Conservation (phyloP, 116 monocot genomes). For the Cymodocea nodosa region DNA sequence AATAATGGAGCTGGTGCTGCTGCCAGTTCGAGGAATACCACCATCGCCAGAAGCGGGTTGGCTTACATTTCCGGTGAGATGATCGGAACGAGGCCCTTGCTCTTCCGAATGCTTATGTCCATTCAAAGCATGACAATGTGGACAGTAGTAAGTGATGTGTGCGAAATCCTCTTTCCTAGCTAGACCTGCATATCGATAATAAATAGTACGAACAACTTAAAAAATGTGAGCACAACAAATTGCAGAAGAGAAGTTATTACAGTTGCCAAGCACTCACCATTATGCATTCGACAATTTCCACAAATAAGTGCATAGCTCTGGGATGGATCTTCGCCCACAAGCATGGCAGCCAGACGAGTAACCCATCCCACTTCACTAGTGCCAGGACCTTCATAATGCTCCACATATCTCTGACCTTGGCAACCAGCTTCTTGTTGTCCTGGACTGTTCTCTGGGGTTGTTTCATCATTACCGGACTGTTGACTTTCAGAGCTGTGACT, state of each 20-base stretch:
- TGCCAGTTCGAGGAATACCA: slow-evolving; percentile 4
- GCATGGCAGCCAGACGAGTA: slow-evolving; percentile 59
- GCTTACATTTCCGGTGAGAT: slow-evolving; percentile 16
- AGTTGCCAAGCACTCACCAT: slow-evolving; percentile 14
- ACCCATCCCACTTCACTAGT: slow-evolving; percentile 57
- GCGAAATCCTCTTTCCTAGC: slow-evolving; percentile 89
- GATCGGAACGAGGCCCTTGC: slow-evolving; percentile 5
- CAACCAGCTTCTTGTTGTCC: slow-evolving; percentile 20
- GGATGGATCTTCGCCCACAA: slow-evolving; percentile 85
- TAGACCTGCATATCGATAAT: slow-evolving; percentile 39
- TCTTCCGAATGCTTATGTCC: slow-evolving; percentile 40
- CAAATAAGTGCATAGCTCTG: slow-evolving; percentile 91
- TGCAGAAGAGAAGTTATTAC: neutral
- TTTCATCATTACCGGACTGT: slow-evolving; percentile 22
- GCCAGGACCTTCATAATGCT: slow-evolving; percentile 38
- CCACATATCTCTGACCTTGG: slow-evolving; percentile 30
- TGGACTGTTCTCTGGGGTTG: slow-evolving; percentile 7
- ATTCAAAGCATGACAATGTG: slow-evolving; percentile 80
- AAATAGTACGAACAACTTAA: neutral
- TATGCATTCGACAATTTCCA: slow-evolving; percentile 76
- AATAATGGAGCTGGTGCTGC: slow-evolving; percentile 11
- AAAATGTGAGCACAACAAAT: neutral
- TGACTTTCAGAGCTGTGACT: slow-evolving; percentile 19
- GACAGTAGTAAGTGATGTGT: slow-evolving; percentile 84
- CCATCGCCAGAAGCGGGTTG: slow-evolving; percentile 8